A percentile compares a stretch with the other conserved stretches of the same genome.
Conservation (phyloP, 2,329 filamentous ascomycete species). For the Byssoonygena ceratinophila region DNA sequence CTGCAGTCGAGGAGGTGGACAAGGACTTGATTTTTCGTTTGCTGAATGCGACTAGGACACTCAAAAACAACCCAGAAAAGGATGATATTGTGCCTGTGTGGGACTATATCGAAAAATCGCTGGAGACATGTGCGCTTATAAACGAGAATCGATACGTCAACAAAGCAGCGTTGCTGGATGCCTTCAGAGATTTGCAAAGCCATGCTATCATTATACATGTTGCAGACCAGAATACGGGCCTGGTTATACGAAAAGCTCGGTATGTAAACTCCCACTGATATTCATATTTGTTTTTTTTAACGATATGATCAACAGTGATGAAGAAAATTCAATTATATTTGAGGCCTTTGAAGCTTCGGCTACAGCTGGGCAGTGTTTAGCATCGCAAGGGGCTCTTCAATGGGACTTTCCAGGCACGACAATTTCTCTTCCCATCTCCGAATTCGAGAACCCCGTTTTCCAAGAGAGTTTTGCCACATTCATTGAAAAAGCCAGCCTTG, state of each 20-base stretch:
- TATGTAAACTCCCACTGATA: not conserved
- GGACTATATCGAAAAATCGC: not conserved
- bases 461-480: conserved; percentile 23
- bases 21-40: not conserved
- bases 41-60: not conserved
- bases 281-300: not conserved
- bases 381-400: conserved; percentile 31
- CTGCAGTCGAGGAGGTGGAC: not conserved
- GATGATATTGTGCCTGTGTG: not conserved
- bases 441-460: conserved; percentile 21
- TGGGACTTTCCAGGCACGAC: conserved; percentile 39
- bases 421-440: conserved; percentile 23
- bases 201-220: conserved; percentile 3
- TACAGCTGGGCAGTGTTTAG: conserved; percentile 29
- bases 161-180: not conserved
- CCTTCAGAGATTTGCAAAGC: not conserved
- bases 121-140: not conserved
- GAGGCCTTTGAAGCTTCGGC: conserved; percentile 43
- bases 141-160: conserved; percentile 2
- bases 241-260: not conserved
- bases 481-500: conserved; percentile 30
- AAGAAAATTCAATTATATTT: conserved; percentile 17
- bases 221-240: not conserved
- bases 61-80: not conserved
- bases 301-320: conserved; percentile 24